Evolutionary conservation across 108 stramenopile genomes (phyloP), one percentile per base, ranked within the genome.

Genomic region (Nitzschia sp.): DNA sequence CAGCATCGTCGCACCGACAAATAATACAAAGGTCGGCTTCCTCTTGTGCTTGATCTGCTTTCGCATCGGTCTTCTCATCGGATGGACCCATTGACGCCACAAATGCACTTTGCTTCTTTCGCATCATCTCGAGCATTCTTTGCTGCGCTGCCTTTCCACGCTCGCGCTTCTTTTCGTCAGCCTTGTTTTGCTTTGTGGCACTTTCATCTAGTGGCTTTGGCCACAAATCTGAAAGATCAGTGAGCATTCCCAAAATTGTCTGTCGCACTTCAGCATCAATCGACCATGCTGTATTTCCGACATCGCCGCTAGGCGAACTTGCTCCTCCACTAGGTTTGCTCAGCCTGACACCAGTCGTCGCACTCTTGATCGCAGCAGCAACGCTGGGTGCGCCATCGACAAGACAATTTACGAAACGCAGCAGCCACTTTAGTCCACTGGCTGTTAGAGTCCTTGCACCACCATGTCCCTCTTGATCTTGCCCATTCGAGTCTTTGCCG

Each of bases 1-100:
- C 89, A 7, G 84, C 83, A 57, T 90, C 93, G 63, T 91, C 89
- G 68, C 94, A 90, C 59, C 87, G 69, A 55, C 94, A 95, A 59
- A 95, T 93, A 60, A 95, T 95, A 65, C 94, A 95, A 10, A 85
- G 71, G 48, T 91, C 88, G 26, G 72, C 85, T 46, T 87, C 93
- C 24, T 86, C 81, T 29, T 85, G 81, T 9, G 82, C 86, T 14
- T 69, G 63, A 17, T 81, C 75, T 37, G 67, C 57, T 29, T 73
- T 81, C 6, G 72, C 65, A 24, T 78, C 71, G 1, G 41, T 51
- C 9, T 56, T 63, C 9, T 50, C 51, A 38, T 80, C 75, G 56
- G 80, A 61, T 20, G 85, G 71, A 17, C 70, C 81, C 80, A 91
- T 88, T 12, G 83, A 86, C 24, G 83, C 88, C 41, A 82, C 86